Base-by-base conservation (phyloP, 2,329 filamentous ascomycete species). In the Clarireedia sp. region DNA sequence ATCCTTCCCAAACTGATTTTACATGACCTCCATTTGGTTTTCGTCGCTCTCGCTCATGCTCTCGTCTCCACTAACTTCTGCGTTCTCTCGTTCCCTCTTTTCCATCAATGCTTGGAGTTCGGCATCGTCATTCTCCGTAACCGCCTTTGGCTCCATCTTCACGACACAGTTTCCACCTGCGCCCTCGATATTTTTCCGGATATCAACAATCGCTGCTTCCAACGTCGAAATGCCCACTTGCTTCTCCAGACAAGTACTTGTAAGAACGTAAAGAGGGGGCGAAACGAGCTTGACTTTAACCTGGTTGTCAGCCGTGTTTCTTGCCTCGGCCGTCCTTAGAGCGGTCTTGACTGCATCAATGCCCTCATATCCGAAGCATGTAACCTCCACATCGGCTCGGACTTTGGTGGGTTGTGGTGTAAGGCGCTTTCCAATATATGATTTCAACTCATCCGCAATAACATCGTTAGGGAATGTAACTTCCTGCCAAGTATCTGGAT, bases 241-340 rank as follows among this genome's bases (percentile, higher is more conserved):
- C 80, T 99, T 99, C 76, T 99, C 94, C 70, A 97, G 76, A 71
- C 92, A 96, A 67, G 95, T 94, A 74, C 85, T 95, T 56, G 92
- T 97, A 61, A 99, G 79, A 63, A 99, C 94, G 71, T 97, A 99
- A 57, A 99, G 83, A 36, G 94, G 95, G 44, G 94, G 94, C 24
- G 90, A 95, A n/a, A 99, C 94, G 50, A 99, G 86, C 76, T 91
- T 92, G 71, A 97, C 94, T 80, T 97, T 97, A 75, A 99, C 90
- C 73, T 95, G 90, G 67, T 86, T 94, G 55, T 96, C 90, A 54
- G 84, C 78, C 14, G 90, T 96, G 81, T 96, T 97, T 73, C 87
- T 85, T 59, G 88, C 88, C 77, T 99, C 94, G 58, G 94, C 95
- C 60, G 86, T 89, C 70, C 90, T 84, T 57, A 99, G 82, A 48